Conservation (phyloP, 176 grass and related monocot species). For the Paspalum notatum region DNA sequence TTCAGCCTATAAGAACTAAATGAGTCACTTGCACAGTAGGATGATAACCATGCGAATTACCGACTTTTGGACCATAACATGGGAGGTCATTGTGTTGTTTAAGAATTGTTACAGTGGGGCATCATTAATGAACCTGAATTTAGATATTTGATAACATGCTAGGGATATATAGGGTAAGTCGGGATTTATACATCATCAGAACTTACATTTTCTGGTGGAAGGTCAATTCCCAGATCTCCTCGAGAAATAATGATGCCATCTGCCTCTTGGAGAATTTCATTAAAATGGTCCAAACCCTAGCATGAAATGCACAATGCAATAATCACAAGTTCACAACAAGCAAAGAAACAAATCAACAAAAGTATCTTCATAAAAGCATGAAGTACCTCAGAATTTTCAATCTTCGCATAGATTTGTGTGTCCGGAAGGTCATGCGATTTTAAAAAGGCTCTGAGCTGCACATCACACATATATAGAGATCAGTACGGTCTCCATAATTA, state of each 20-base stretch:
- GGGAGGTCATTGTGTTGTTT: conserved; percentile 5
- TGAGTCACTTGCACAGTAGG: neutral
- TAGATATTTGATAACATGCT: conserved; percentile 24
- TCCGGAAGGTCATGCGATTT: conserved; percentile 66
- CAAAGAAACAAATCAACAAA: conserved; percentile 29
- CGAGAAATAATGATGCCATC: conserved; percentile 89
- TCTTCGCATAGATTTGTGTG: conserved; percentile 91
- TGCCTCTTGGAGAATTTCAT: conserved; percentile 95
- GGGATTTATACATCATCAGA: neutral
- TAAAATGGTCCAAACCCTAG: conserved; percentile 94
- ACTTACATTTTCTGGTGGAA: conserved; percentile 88
- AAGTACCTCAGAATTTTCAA: conserved; percentile 86
- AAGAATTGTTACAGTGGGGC: neutral
- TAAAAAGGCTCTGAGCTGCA: conserved; percentile 91
- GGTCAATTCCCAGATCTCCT: conserved; percentile 89
- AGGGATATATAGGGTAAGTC: neutral
- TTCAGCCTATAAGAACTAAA: neutral
- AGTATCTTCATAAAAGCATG: conserved; percentile 4
- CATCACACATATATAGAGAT: conserved; percentile 30
- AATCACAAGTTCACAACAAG: neutral
- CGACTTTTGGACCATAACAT: conserved; percentile 14
- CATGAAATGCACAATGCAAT: conserved; percentile 35
- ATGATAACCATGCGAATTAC: neutral
- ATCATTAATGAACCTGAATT: conserved; percentile 26
- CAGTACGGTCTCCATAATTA: conserved; percentile 26